These are phyloP conservation scores for Coniochaeta ligniaria DNA, from an alignment of 2,329 filamentous ascomycete genomes.

Conservation along the genomic window DNA sequence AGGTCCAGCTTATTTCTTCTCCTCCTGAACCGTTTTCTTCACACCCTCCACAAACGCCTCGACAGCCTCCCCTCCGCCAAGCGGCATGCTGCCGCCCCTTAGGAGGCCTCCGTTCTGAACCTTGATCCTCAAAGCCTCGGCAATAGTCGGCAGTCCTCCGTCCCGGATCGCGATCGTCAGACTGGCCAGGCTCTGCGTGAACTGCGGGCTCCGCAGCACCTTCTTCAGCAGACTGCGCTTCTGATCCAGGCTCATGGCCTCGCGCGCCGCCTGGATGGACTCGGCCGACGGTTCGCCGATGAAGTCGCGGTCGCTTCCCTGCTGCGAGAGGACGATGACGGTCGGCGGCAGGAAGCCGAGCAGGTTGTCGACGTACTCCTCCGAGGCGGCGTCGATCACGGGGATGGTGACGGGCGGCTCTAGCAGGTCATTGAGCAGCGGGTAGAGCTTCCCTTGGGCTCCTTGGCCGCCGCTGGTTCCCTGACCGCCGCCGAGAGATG, in stretches of 20 bases:
- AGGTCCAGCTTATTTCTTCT: slow-evolving; percentile 11
- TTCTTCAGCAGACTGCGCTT: slow-evolving; percentile 76
- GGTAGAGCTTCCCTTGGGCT: slow-evolving; percentile 59
- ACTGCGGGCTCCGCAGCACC: slow-evolving; percentile 83
- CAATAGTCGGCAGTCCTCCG: slow-evolving; percentile 82
- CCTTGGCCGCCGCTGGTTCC: slow-evolving; percentile 28
- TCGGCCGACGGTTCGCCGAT: slow-evolving; percentile 60
- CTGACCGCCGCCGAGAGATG: slow-evolving; percentile 62
- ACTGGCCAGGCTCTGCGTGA: slow-evolving; percentile 77
- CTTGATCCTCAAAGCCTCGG: slow-evolving; percentile 74
- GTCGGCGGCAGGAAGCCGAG: slow-evolving; percentile 72
- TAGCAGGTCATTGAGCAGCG: slow-evolving; percentile 80
- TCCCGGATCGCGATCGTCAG: slow-evolving; percentile 84
- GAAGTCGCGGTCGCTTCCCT: slow-evolving; percentile 47
- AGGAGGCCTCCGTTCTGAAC: slow-evolving; percentile 82
- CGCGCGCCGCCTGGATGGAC: slow-evolving; percentile 64
- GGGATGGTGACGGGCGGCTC: slow-evolving; percentile 71
- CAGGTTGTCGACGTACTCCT: slow-evolving; percentile 64
- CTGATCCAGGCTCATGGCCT: slow-evolving; percentile 63
- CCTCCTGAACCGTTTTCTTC: slow-evolving; percentile 66
- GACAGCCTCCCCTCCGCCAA: slow-evolving; percentile 83
- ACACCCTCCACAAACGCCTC: slow-evolving; percentile 88
- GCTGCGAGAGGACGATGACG: slow-evolving; percentile 69
- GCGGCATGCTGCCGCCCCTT: slow-evolving; percentile 68
- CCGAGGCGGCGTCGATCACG: slow-evolving; percentile 58